Percentiles rank a stretch among this genome's conserved stretches.
Evolutionary conservation across 257 asterid genomes (phyloP).

Genomic region (Fraxinus cuspidata): DNA sequence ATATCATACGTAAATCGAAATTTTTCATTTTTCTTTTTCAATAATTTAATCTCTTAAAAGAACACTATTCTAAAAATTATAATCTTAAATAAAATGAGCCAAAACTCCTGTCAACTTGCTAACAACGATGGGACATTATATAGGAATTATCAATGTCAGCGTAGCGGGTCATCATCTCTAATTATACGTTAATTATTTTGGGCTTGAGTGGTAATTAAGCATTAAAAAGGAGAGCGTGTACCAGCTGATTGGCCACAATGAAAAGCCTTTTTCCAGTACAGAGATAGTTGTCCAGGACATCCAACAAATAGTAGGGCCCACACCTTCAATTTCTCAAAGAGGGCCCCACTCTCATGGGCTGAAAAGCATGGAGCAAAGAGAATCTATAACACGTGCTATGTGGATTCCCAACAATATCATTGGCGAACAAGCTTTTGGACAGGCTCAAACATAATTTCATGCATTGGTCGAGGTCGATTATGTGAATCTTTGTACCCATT

Average conservation of each 20-base stretch:
- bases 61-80: too few relatives aligned
- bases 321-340: conserved; percentile 15
- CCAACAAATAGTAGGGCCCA: background rate
- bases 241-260: background rate
- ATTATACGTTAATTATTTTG: background rate
- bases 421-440: background rate
- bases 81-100: too few relatives aligned
- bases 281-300: conserved; percentile 25
- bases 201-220: background rate
- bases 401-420: conserved; percentile 32
- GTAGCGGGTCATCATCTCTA: background rate
- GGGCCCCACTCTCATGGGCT: conserved; percentile 32
- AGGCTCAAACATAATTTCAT: background rate
- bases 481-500: background rate
- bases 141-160: background rate
- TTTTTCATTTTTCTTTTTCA: too few relatives aligned
- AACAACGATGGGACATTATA: background rate
- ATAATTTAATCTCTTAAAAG: too few relatives aligned
- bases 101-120: background rate
- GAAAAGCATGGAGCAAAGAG: conserved; percentile 36
- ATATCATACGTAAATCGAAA: too few relatives aligned
- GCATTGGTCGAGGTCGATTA: background rate
- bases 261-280: background rate
- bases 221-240: background rate
- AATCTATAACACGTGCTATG: conserved; percentile 22